These are phyloP conservation scores for Suaeda aralocaspica DNA, from an alignment of 148 eudicot genomes.

Conservation along the genomic window DNA sequence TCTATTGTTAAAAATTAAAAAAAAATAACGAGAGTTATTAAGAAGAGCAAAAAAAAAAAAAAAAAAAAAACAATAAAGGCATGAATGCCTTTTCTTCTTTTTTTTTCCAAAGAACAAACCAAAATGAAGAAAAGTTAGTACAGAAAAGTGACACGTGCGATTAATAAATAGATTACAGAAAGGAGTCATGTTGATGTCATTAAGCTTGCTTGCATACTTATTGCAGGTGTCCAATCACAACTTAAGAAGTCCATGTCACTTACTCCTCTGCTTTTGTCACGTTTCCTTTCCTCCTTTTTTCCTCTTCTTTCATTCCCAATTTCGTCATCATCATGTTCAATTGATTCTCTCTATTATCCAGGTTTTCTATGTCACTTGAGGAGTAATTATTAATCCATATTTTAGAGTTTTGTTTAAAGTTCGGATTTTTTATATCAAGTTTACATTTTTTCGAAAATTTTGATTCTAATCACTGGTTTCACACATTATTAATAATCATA, in stretches of 20 bases:
- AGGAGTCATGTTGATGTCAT: slow-evolving; percentile 14
- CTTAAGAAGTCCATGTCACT: slow-evolving; percentile 8
- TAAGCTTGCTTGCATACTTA: slow-evolving; percentile 20
- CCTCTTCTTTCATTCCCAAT: not conserved
- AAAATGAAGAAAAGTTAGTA: not conserved
- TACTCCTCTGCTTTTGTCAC: slow-evolving; percentile 18
- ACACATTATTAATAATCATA: too few species aligned
- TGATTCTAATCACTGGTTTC: too few species aligned
- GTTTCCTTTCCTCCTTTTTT: slow-evolving; percentile 7
- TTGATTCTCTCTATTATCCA: too few species aligned
- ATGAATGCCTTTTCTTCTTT: not conserved
- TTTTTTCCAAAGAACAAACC: not conserved
- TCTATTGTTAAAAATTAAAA: too few species aligned
- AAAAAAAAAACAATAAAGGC: too few species aligned
- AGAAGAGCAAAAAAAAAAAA: too few species aligned
- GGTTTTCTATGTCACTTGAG: too few species aligned
- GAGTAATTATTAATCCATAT: too few species aligned
- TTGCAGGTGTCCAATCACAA: slow-evolving; percentile 16
- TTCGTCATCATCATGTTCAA: not conserved
- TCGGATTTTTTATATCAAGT: too few species aligned
- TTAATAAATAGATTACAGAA: not conserved
- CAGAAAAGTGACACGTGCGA: slow-evolving; percentile 26
- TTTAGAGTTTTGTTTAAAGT: too few species aligned
- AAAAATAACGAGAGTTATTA: too few species aligned
- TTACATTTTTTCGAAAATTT: too few species aligned